Evolutionary conservation across 306 rosid species (phyloP), one percentile per base, ranked within the genome.

Genomic region (Gleditsia sinensis): DNA sequence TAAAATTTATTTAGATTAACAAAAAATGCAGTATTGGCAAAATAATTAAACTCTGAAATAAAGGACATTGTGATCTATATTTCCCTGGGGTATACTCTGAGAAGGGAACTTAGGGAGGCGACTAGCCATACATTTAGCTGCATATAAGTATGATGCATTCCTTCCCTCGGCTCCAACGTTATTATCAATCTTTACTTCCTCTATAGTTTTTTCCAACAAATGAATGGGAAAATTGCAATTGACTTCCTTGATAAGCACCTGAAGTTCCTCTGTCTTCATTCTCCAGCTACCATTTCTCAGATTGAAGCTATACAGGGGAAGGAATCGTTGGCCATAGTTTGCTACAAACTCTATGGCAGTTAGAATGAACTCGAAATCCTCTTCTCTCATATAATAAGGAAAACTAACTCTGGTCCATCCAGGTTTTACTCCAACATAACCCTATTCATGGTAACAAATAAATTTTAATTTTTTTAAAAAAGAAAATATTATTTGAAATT

Each of bases 321-420:
- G 84, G 64, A 91, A 89, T 19, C 94, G 62, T 75, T 91, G 96
- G 64, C 97, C 98, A 72, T 86, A 88, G 36, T 64, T 61, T 48
- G 93, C 91, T 76, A 94, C n/a, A 76, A 89, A 91, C 68, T 94
- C 97, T 72, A 94, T 45, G 9, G 97, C 90, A 34, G 46, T 69
- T 74, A 87, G 33, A 78, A 88, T 87, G 84, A 85, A 94, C 69
- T 94, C 97, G 55, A 91, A 86, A 68, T 91, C 96, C 10, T 84
- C 90, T 16, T 86, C 81, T 6, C 84, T 73, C 85, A 89, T 88
- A 85, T 89, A 91, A 82, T 91, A 91, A 16, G 97, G 97, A 61
- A 94, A 90, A 76, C 96, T 91, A 56, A 94, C 80, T 80, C 96
- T 65, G 14, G 94, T 87, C 98, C 98, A 94, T 77, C 97, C 96